These are phyloP conservation scores for Termitomyces sp. DNA, from an alignment of 768 basidiomycete genomes.

Conservation along the genomic window DNA sequence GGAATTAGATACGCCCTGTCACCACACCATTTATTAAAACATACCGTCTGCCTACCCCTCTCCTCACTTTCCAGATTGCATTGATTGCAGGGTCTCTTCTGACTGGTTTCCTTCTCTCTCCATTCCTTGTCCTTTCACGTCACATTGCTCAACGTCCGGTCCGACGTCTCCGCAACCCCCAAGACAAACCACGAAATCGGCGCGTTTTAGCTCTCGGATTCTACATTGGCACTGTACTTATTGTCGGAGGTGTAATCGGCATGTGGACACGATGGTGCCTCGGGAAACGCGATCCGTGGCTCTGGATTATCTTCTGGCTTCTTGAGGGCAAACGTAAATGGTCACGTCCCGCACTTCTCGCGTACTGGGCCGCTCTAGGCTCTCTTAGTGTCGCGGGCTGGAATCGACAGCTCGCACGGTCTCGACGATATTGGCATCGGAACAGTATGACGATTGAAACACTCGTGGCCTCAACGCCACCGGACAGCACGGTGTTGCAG, in stretches of 20 bases:
- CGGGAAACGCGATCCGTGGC: constrained; percentile 76
- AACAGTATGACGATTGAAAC: constrained; percentile 30
- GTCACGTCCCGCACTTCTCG: constrained; percentile 72
- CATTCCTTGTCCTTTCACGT: constrained; percentile 85
- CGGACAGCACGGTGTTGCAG: constrained; percentile 13
- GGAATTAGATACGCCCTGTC: constrained; percentile 65
- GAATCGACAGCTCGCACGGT: constrained; percentile 84
- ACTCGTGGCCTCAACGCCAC: constrained; percentile 21
- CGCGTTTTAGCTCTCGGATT: constrained; percentile 82
- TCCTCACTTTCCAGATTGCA: constrained; percentile 88
- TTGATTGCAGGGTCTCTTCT: constrained; percentile 89
- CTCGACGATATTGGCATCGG: constrained; percentile 58
- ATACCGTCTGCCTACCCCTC: constrained; percentile 86
- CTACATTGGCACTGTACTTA: constrained; percentile 67
- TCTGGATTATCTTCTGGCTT: constrained; percentile 77
- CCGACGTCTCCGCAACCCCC: constrained; percentile 74
- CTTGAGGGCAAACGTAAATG: constrained; percentile 71
- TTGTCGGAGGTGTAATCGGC: constrained; percentile 81
- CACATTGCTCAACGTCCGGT: constrained; percentile 86
- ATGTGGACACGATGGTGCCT: constrained; percentile 91
- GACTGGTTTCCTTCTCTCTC: constrained; percentile 92
- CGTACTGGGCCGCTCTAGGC: constrained; percentile 81
- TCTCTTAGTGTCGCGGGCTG: constrained; percentile 89
- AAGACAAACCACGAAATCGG: constrained; percentile 78
- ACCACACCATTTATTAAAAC: constrained; percentile 85